A percentile compares a stretch with the other conserved stretches of the same genome.
Conservation (phyloP, 192 early-diverging fungal genomes). For the Backusella sp. region DNA sequence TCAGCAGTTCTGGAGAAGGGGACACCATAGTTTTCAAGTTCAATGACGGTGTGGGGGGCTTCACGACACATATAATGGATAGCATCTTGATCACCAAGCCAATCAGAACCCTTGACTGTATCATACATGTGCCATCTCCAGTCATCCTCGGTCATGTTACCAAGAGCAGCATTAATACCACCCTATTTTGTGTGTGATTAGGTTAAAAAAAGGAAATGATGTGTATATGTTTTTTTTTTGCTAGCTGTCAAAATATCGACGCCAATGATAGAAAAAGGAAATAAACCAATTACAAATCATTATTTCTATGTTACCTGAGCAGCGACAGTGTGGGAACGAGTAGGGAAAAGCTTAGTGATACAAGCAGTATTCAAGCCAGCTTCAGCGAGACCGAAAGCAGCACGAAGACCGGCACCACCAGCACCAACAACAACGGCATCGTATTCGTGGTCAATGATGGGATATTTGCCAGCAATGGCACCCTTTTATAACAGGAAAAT, state of each 20-base stretch:
- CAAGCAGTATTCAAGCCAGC: slow-evolving; percentile 96
- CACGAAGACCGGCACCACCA: slow-evolving; percentile 97
- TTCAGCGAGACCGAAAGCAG: slow-evolving; percentile 95
- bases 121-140: slow-evolving; percentile 99
- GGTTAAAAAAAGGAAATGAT: not conserved
- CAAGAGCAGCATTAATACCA: slow-evolving; percentile 98
- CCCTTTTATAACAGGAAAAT: slow-evolving; percentile 24
- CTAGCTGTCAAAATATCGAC: not conserved
- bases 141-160: slow-evolving; percentile 99
- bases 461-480: slow-evolving; percentile 76
- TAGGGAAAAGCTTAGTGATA: slow-evolving; percentile 98
- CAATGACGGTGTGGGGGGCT: slow-evolving; percentile 92
- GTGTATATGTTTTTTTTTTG: not conserved
- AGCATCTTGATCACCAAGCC: slow-evolving; percentile 99
- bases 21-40: slow-evolving; percentile 97
- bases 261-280: not conserved
- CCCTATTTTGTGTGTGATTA: slow-evolving; percentile 48
- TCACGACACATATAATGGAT: slow-evolving; percentile 99
- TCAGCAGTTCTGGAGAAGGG: slow-evolving; percentile 98
- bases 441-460: slow-evolving; percentile 97
- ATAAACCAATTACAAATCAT: not conserved
- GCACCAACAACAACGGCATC: slow-evolving; percentile 99
- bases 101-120: slow-evolving; percentile 98
- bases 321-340: slow-evolving; percentile 97
- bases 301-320: slow-evolving; percentile 66